Percentiles rank a stretch among this genome's conserved stretches.
Conservation (phyloP, 1,284 basidiomycete genomes). For the Boletus holoroseus region DNA sequence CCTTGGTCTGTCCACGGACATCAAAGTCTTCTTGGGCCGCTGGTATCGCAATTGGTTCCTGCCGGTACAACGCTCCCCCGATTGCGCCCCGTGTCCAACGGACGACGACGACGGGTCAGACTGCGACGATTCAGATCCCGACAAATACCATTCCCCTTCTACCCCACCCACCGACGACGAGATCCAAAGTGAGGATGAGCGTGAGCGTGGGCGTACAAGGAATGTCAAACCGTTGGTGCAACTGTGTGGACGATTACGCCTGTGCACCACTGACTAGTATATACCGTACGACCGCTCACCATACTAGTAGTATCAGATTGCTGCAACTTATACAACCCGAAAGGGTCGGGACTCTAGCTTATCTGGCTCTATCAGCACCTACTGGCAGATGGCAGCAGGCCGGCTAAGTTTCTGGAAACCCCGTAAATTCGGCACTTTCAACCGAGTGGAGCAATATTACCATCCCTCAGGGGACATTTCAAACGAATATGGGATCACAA, state of each 20-base stretch:
- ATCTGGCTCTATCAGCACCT: neutral
- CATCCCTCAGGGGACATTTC: neutral
- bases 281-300: neutral
- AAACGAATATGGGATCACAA: constrained; percentile 9
- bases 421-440: neutral
- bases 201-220: constrained; percentile 25
- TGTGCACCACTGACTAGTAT: constrained; percentile 11
- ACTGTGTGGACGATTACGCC: constrained; percentile 18
- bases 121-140: constrained; percentile 22
- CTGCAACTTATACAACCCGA: neutral
- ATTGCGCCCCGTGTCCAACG: constrained; percentile 3
- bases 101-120: constrained; percentile 21
- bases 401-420: neutral
- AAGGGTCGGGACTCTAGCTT: neutral
- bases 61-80: constrained; percentile 28
- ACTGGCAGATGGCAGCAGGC: no score
- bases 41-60: constrained; percentile 59
- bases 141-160: constrained; percentile 28
- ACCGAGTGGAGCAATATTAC: constrained; percentile 3
- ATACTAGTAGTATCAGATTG: neutral
- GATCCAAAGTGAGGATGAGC: constrained; percentile 16
- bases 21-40: constrained; percentile 61
- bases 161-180: constrained; percentile 19
- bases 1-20: constrained; percentile 60
- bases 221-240: constrained; percentile 21